Evolutionary conservation across 805 yeast genomes (phyloP), one percentile per base, ranked within the genome.

Genomic region (Metschnikowia koreensis): DNA sequence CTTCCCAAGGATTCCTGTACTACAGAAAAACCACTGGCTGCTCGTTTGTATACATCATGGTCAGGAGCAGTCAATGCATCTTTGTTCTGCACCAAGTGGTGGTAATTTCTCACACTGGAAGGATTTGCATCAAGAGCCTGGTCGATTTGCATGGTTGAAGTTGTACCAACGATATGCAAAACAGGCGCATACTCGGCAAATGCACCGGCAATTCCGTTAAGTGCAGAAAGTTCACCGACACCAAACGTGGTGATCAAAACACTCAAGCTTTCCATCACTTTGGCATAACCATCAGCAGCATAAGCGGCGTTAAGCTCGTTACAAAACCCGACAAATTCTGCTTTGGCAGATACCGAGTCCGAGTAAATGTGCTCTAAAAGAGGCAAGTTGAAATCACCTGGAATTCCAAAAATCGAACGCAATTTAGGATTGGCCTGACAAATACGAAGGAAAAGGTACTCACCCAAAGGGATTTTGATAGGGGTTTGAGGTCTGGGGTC

Each of bases 271-370:
- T 87, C 79, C n/a, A 81, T 78, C 45, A 77, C 74, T 29, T 84
- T 76, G 16, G 94, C 82, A 62, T 89, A 92, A 6, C 97, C 97
- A 66, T 92, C 97, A 7, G 93, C 92, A 6, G 94, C 84, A 65
- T 92, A 91, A 8, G 96, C 94, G 3, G 94, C 86, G 64, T 91
- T 92, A 57, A 91, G 76, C 71, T 91, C 97, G 64, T 91, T 91
- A 72, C 96, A 89, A 54, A 83, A 82, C 26, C 96, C 96, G 44
- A 88, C 75, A 89, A 96, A 90, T 70, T 59, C 86, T 7, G 70
- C 65, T 9, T 73, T 74, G 64, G 38, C 76, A 69, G 76, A 48
- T n/a, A 71, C 60, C 7, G 66, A 53, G 7, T 64, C 66, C 8
- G 79, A 69, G 61, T 87, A 84, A 43, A 87, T 65, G 61, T 85